A percentile compares a stretch with the other conserved stretches of the same genome.
These are phyloP conservation scores for Nitzschia palea DNA, from an alignment of 108 stramenopile genomes.

Conservation along the genomic window DNA sequence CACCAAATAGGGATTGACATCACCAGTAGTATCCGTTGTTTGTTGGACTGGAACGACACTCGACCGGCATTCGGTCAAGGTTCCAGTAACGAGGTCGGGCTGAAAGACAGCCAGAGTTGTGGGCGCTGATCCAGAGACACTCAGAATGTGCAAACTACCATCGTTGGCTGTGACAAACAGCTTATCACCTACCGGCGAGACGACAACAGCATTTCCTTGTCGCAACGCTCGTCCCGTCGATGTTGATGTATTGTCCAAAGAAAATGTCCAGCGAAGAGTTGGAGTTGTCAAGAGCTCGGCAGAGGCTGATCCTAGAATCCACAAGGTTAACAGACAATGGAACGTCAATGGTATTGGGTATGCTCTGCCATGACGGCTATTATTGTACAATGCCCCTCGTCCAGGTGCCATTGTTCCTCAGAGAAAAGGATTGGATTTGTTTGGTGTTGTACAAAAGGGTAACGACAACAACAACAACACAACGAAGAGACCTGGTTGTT, in stretches of 20 bases:
- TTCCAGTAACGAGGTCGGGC: slow-evolving; percentile 5
- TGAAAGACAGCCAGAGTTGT: slow-evolving; percentile 20
- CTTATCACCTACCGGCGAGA: slow-evolving; percentile 17
- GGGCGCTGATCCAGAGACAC: neutral
- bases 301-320: too few species aligned
- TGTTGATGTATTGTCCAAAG: neutral
- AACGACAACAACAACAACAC: too few species aligned
- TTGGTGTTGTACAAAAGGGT: too few species aligned
- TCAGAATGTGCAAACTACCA: slow-evolving; percentile 37
- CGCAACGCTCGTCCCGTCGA: slow-evolving; percentile 23
- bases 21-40: neutral
- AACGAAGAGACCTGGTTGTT: too few species aligned
- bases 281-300: slow-evolving; percentile 3
- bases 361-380: too few species aligned
- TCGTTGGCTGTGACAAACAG: slow-evolving; percentile 41
- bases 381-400: too few species aligned
- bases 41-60: slow-evolving; percentile 4
- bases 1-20: slow-evolving; percentile 17
- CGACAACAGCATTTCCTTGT: slow-evolving; percentile 42
- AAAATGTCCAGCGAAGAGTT: neutral
- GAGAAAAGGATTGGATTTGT: too few species aligned
- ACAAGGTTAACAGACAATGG: too few species aligned
- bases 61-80: slow-evolving; percentile 30
- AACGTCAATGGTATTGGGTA: too few species aligned
- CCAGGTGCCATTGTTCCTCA: too few species aligned